Evolutionary conservation across 129 eudicot species (phyloP).

Genomic region (Scalesia atractyloides): DNA sequence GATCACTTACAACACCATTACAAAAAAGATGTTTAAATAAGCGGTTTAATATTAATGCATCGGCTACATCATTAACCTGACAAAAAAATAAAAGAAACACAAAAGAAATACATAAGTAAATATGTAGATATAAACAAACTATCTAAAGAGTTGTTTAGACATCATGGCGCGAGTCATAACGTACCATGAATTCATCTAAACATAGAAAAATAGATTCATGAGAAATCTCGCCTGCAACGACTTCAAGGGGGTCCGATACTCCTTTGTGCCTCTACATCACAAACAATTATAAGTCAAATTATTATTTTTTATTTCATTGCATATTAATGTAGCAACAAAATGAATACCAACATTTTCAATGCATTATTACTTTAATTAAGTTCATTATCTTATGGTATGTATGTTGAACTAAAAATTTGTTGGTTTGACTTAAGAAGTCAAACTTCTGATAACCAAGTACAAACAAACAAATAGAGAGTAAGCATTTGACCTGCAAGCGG

Average conservation of each 20-base stretch:
- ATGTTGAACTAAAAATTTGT: constrained; percentile 8
- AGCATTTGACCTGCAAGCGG: constrained; percentile 68
- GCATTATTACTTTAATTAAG: not conserved
- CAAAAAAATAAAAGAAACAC: not conserved
- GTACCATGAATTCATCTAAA: constrained; percentile 97
- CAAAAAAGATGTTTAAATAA: constrained; percentile 71
- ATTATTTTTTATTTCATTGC: not conserved
- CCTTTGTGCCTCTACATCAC: constrained; percentile 78
- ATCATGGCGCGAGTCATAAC: constrained; percentile 9
- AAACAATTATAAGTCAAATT: constrained; percentile 1
- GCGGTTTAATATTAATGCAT: constrained; percentile 89
- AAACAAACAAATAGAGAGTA: not conserved
- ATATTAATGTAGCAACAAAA: constrained; percentile 9
- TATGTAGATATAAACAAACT: not conserved
- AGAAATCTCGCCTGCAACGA: constrained; percentile 87
- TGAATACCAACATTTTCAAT: not conserved
- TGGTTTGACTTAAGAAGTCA: constrained; percentile 19
- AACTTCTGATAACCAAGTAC: constrained; percentile 1
- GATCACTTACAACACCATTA: constrained; percentile 71
- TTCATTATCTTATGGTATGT: not conserved
- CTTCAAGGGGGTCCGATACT: constrained; percentile 91
- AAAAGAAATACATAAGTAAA: not conserved
- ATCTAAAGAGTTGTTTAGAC: constrained; percentile 13
- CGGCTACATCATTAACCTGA: constrained; percentile 95
- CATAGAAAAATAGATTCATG: constrained; percentile 85